Percentiles rank a stretch among this genome's conserved stretches.
Conservation (phyloP, 371 early-diverging fungal genomes). For the Actinomortierella wolfii region DNA sequence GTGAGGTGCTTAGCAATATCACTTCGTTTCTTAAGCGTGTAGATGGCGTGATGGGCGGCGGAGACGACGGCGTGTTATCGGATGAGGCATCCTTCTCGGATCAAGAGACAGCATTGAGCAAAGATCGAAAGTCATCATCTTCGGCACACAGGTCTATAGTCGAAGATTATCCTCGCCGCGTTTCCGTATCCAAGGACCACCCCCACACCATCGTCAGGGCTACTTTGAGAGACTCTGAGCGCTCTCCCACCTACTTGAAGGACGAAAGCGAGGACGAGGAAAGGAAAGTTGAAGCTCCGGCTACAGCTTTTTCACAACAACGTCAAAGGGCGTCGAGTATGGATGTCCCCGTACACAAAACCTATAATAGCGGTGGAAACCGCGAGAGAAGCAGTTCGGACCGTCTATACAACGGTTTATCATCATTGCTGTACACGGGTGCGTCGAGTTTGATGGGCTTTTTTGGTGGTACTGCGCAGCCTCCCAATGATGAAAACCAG, state of each 20-base stretch:
- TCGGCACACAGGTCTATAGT: no score
- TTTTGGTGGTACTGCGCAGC: constrained; percentile 10
- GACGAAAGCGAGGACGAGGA: background rate
- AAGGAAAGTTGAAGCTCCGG: background rate
- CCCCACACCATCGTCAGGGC: no score
- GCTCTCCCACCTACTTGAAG: no score
- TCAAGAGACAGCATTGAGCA: constrained; percentile 7
- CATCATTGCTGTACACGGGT: constrained; percentile 30
- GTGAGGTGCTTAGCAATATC: constrained; percentile 22
- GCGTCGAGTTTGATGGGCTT: constrained; percentile 29
- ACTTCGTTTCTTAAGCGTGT: constrained; percentile 24
- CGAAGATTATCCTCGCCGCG: background rate
- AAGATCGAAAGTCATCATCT: background rate
- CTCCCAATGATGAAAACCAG: background rate
- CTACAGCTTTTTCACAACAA: background rate
- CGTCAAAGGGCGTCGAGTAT: constrained; percentile 5
- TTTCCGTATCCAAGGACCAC: no score
- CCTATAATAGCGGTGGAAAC: no score
- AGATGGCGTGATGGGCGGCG: constrained; percentile 22
- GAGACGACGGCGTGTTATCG: constrained; percentile 16
- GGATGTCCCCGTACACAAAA: no score
- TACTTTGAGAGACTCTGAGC: no score
- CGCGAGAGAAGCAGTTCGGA: no score
- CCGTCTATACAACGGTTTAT: no score
- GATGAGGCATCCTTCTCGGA: constrained; percentile 18